These are phyloP conservation scores for Ophiostoma perfectum DNA, from an alignment of 2,329 filamentous ascomycete genomes.

Conservation along the genomic window DNA sequence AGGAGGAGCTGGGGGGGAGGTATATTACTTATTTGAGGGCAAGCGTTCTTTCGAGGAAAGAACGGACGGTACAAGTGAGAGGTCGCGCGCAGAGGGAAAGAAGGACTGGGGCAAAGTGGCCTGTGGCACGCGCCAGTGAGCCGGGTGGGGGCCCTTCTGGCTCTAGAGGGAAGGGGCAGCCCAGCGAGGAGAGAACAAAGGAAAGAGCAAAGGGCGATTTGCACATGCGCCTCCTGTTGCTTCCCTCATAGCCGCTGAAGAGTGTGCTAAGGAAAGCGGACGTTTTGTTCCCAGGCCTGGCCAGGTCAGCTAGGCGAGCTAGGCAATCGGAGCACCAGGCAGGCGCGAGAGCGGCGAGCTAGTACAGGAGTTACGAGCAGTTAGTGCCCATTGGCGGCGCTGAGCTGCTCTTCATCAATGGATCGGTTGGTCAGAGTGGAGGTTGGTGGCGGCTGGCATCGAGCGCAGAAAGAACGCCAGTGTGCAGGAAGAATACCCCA, in stretches of 20 bases:
- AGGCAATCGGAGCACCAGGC: too few relatives aligned
- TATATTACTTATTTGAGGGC: conserved; percentile 28
- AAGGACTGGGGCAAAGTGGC: conserved; percentile 22
- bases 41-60: conserved; percentile 26
- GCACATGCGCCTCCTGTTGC: conserved; percentile 16
- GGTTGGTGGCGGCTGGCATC: conserved; percentile 26
- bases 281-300: conserved; percentile 17
- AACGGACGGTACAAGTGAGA: conserved; percentile 10
- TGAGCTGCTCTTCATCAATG: conserved; percentile 2
- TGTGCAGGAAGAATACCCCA: not conserved
- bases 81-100: conserved; percentile 18
- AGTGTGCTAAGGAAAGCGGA: conserved; percentile 25
- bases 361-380: not conserved
- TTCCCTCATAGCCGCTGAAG: conserved; percentile 22
- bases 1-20: conserved; percentile 22
- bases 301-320: not conserved
- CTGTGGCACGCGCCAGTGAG: conserved; percentile 26
- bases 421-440: conserved; percentile 21
- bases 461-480: conserved; percentile 20
- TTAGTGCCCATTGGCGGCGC: not conserved
- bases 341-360: not conserved
- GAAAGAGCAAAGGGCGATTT: conserved; percentile 20
- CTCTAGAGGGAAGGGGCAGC: conserved; percentile 21
- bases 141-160: conserved; percentile 18
- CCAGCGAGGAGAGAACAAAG: conserved; percentile 19